Base-by-base conservation (phyloP, 2,329 filamentous ascomycete genomes). In the Colletotrichum acutatum region DNA sequence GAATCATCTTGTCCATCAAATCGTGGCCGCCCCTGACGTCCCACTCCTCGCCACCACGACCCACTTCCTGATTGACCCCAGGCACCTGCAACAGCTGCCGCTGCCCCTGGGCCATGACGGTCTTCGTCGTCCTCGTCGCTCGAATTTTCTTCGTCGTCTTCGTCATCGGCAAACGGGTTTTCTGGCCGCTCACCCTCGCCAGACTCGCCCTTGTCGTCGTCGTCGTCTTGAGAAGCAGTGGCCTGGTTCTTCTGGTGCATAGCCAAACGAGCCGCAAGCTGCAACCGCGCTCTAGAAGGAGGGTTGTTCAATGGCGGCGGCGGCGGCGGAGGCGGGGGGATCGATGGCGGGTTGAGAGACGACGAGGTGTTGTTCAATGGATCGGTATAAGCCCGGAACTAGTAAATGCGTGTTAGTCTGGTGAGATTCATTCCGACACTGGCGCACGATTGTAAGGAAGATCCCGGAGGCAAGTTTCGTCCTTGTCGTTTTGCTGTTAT, bases 231-330 rank as follows among this genome's bases (percentile, higher is more conserved):
- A 1, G 83, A 83, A 1, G 86, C 82, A 6, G 86, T 83, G 26
- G 85, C 83, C 58, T 83, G 86, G 76, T 90, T 90, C 81, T 94
- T 92, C 76, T 91, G 90, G 76, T 94, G 93, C 83, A 93, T 90
- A 2, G 94, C 90, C 78, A 98, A 88, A 14, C 95, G 91, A 14
- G 94, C 94, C n/a, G 95, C 95, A n/a, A 98, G 89, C 82, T 97
- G 95, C 68, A 95, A 88, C 63, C 96, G 91, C 8, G 96, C 96
- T 65, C 96, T 91, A 8, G 95, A 97, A 2, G 96, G 95, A 0
- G 94, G 92, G 46, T 96, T 91, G 80, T 96, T 97, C 78, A 98
- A 86, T 14, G 95, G 94, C 37, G 94, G 92, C 26, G 91, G 93
- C n/a, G 93, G 92, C 1, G 90, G 88, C 2, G 88, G 88, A 3